Evolutionary conservation across 805 yeast genomes (phyloP).

Genomic region (Zygoascus ofunaensis): DNA sequence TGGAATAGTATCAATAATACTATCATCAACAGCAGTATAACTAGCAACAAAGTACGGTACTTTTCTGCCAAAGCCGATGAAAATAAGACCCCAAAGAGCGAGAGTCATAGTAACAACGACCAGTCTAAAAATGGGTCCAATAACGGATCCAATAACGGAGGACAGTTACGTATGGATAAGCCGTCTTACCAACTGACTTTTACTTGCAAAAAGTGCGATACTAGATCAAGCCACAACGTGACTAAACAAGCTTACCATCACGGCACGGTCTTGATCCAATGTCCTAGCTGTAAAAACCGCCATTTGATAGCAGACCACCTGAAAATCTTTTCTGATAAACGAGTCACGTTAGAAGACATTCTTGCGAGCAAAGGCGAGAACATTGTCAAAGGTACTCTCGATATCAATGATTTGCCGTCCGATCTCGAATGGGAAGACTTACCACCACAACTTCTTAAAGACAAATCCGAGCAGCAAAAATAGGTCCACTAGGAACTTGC

Average conservation of each 20-base stretch:
- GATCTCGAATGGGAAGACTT: conserved; percentile 26
- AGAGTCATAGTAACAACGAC: too few species aligned
- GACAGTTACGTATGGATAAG: conserved; percentile 25
- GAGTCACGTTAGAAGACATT: conserved; percentile 72
- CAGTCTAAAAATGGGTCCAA: too few species aligned
- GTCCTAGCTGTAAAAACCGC: conserved; percentile 83
- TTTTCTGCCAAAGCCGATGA: too few species aligned
- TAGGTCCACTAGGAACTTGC: too few species aligned
- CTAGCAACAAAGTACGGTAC: too few species aligned
- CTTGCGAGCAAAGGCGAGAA: conserved; percentile 67
- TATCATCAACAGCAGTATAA: too few species aligned
- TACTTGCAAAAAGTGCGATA: conserved; percentile 81
- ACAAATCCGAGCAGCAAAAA: too few species aligned
- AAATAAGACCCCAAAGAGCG: too few species aligned
- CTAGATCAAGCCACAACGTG: conserved; percentile 80
- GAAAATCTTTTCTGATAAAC: conserved; percentile 69
- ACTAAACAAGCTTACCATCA: conserved; percentile 83
- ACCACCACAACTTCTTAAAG: conserved; percentile 8
- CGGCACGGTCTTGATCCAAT: conserved; percentile 82
- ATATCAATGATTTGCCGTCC: conserved; percentile 8
- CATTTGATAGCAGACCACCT: conserved; percentile 87
- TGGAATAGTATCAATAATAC: too few species aligned
- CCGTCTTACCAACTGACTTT: conserved; percentile 83
- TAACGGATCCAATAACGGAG: not conserved
- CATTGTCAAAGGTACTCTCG: conserved; percentile 36